Evolutionary conservation across 225 moss, liverwort and hornwort species (phyloP).

Genomic region (Climacium dendroides): DNA sequence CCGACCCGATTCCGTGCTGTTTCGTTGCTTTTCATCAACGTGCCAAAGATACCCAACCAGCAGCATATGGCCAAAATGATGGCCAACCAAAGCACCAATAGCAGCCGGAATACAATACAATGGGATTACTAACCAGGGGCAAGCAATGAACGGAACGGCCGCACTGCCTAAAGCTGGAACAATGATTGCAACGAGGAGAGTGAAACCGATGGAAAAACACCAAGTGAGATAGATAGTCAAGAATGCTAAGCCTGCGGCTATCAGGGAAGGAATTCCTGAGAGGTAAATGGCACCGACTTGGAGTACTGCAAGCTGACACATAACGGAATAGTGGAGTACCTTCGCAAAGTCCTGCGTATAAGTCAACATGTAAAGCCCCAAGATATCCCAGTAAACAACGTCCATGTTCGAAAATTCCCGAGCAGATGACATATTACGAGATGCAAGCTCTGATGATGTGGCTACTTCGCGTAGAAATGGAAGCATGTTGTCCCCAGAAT

Average conservation of each 20-base stretch:
- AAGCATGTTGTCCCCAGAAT: conserved; percentile 80
- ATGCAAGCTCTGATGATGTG: conserved; percentile 45
- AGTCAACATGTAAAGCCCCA: conserved; percentile 66
- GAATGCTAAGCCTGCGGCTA: conserved; percentile 49
- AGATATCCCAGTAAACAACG: conserved; percentile 74
- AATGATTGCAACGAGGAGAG: conserved; percentile 45
- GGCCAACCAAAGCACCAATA: conserved; percentile 65
- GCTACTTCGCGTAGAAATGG: conserved; percentile 53
- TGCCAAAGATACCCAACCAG: conserved; percentile 47
- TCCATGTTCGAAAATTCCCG: conserved; percentile 58
- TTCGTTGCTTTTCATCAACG: neutral
- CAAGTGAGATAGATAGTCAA: conserved; percentile 60
- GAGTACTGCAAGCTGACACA: conserved; percentile 56
- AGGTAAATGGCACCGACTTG: conserved; percentile 34
- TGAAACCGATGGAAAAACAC: conserved; percentile 47
- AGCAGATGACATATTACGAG: conserved; percentile 27
- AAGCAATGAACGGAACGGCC: conserved; percentile 62
- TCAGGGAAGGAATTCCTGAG: conserved; percentile 38
- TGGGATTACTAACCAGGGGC: conserved; percentile 68
- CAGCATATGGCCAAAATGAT: conserved; percentile 54
- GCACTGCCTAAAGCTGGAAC: conserved; percentile 44
- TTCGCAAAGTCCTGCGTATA: conserved; percentile 55
- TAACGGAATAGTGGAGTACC: conserved; percentile 41
- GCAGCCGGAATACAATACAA: conserved; percentile 69
- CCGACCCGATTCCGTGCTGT: neutral